Conservation (phyloP, 1,284 basidiomycete species). For the Inonotus obliquus region DNA sequence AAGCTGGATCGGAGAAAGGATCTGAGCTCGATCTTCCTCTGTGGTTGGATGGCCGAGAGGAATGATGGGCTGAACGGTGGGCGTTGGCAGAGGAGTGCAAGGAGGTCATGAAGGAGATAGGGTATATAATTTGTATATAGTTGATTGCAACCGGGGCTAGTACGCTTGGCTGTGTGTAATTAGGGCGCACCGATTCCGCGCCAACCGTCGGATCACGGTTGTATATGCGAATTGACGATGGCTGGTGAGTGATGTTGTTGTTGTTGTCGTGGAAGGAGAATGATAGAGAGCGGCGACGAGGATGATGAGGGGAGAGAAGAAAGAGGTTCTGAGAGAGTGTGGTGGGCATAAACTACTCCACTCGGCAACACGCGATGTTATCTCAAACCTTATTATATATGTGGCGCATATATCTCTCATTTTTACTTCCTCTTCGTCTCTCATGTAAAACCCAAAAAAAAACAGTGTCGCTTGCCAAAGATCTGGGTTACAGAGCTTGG, state of each 20-base stretch:
- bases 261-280: too few species aligned
- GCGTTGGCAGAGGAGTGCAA: constrained; percentile 1
- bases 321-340: neutral
- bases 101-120: neutral
- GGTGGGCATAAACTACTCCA: neutral
- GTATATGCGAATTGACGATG: neutral
- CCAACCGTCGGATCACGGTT: neutral
- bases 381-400: neutral
- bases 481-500: too few species aligned
- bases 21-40: constrained; percentile 51
- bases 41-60: constrained; percentile 28
- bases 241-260: neutral
- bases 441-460: too few species aligned
- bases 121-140: neutral
- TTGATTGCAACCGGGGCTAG: neutral
- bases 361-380: constrained; percentile 4
- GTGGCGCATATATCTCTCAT: neutral
- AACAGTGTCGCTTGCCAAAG: too few species aligned
- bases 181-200: neutral
- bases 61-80: neutral
- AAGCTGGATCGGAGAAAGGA: constrained; percentile 52
- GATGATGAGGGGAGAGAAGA: constrained; percentile 4
- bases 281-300: neutral
- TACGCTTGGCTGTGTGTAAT: neutral
- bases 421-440: neutral